Evolutionary conservation across 2,329 filamentous ascomycete species (phyloP).

Genomic region (Colletotrichum orbiculare): DNA sequence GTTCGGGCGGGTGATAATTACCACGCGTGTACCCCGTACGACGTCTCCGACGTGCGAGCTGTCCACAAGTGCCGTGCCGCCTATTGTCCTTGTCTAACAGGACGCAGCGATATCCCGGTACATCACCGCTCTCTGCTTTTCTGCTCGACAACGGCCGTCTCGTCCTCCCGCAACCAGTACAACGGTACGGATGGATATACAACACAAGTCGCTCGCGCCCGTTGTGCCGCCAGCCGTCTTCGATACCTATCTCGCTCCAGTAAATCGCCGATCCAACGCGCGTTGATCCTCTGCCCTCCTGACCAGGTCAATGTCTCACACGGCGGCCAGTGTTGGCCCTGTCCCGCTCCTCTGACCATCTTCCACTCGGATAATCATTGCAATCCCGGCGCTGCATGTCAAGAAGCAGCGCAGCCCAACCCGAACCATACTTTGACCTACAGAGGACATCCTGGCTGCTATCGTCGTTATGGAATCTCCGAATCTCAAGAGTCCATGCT

Average conservation of each 20-base stretch:
- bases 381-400: conserved; percentile 8
- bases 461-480: too few relatives aligned
- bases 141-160: too few relatives aligned
- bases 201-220: not conserved
- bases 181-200: too few relatives aligned
- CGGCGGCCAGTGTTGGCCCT: conserved; percentile 8
- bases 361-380: conserved; percentile 5
- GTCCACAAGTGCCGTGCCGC: too few relatives aligned
- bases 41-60: too few relatives aligned
- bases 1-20: too few relatives aligned
- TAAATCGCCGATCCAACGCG: conserved; percentile 23
- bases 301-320: conserved; percentile 5
- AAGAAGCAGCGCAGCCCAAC: conserved; percentile 3
- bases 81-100: too few relatives aligned
- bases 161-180: too few relatives aligned
- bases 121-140: too few relatives aligned
- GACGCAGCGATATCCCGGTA: too few relatives aligned
- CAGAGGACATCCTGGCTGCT: not conserved
- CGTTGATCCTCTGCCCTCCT: conserved; percentile 13
- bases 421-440: not conserved
- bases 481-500: too few relatives aligned
- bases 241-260: conserved; percentile 7
- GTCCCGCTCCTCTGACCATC: conserved; percentile 8
- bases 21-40: too few relatives aligned
- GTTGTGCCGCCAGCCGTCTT: conserved; percentile 8